phyloP scores from a whole-genome alignment of 768 basidiomycete species.

The Collybiopsis confluens region DNA sequence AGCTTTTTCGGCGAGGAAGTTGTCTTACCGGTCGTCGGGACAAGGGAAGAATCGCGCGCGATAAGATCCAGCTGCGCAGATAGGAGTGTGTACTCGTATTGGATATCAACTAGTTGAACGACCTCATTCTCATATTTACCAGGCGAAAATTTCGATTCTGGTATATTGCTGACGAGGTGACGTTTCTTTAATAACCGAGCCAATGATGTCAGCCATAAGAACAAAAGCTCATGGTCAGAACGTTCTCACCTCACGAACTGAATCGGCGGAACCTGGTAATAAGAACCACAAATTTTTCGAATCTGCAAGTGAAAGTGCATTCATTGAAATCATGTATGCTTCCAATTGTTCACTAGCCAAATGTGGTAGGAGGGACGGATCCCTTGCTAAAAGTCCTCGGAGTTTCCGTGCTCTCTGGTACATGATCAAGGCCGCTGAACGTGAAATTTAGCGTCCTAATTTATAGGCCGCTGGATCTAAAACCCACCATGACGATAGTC shows the following conservation, averaged over 20 bases:
- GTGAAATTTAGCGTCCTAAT: neutral
- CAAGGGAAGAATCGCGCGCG: constrained; percentile 56
- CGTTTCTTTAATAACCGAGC: constrained; percentile 64
- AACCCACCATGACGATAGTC: constrained; percentile 88
- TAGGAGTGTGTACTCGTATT: constrained; percentile 72
- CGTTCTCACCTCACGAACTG: constrained; percentile 42
- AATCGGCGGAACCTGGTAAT: constrained; percentile 50
- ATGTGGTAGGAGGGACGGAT: constrained; percentile 33
- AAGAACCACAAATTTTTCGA: constrained; percentile 80
- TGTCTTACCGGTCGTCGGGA: constrained; percentile 61
- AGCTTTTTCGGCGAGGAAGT: constrained; percentile 6
- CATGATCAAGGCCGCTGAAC: constrained; percentile 83
- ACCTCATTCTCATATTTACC: constrained; percentile 73
- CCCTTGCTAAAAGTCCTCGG: constrained; percentile 43
- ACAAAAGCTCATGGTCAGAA: constrained; percentile 12
- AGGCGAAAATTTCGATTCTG: constrained; percentile 62
- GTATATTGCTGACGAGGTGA: constrained; percentile 68
- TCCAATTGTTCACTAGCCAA: constrained; percentile 69
- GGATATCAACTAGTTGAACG: constrained; percentile 74
- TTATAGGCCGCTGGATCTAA: constrained; percentile 9
- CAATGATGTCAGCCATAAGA: constrained; percentile 10
- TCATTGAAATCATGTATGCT: constrained; percentile 83
- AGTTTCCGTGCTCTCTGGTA: constrained; percentile 87
- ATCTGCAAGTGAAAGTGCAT: constrained; percentile 81
- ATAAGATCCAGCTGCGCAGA: constrained; percentile 75